Base-by-base conservation (phyloP, 2,329 filamentous ascomycete genomes). In the Exophiala oligosperma region DNA sequence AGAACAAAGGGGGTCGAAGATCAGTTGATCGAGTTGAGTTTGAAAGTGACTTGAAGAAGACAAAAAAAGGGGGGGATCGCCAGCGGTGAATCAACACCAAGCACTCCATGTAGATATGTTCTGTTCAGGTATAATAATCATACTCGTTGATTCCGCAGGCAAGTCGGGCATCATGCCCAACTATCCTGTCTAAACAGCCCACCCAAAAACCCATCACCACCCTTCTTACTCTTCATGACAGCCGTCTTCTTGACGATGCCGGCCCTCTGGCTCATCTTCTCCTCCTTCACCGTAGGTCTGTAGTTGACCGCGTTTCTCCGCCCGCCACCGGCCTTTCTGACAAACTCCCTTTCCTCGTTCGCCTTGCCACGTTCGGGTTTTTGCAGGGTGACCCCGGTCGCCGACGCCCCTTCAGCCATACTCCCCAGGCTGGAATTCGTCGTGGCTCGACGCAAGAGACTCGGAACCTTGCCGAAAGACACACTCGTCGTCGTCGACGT, bases 221-320 rank as follows among this genome's bases (percentile, higher is more conserved):
- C 44, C n/a, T 57, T 53, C 37, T 64, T 65, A 14, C 40, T 48
- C 49, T 59, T 59, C 21, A 56, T 61, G n/a, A 54, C 61, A 11
- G 40, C 54, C 56, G 40, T 56, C 56, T 60, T 63, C 57, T 66
- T 66, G 12, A 53, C 57, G 53, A 64, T 53, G 1, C 64, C 64
- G 2, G 61, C 61, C 26, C 66, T 53, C 35, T 62, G 57, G 28
- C 63, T 65, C 64, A 66, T 64, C 56, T 65, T 66, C 53, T 66
- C 63, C 48, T 63, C 64, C 49, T 52, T 60, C 37, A 65, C 48
- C 1, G 61, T 64, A 49, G 60, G 60, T 35, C 65, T 52, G 37
- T 63, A 68, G 35, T 66, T 66, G 52, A 68, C 63, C 4, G 64
- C 63, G 52, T 64, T 67, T 32, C 64, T 54, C 29, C 57, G 61